Evolutionary conservation across 257 asterid species (phyloP).

Genomic region (Nicotiana benthamiana): DNA sequence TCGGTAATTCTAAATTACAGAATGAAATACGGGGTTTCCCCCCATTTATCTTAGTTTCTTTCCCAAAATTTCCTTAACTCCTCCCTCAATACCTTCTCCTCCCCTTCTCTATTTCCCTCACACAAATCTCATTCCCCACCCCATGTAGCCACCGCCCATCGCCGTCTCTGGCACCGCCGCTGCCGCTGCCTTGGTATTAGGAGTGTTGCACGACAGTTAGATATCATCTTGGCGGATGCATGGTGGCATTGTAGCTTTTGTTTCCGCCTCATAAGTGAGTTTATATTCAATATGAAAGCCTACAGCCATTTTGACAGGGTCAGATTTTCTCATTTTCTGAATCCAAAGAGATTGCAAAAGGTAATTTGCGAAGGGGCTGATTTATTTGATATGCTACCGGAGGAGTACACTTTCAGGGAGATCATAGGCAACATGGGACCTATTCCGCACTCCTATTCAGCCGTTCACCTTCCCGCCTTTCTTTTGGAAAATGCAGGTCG

Average conservation of each 20-base stretch:
- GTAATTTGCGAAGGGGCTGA: conserved; percentile 73
- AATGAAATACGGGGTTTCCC: no score
- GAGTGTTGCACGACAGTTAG: conserved; percentile 78
- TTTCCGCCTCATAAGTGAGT: conserved; percentile 55
- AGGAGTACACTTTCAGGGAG: conserved; percentile 71
- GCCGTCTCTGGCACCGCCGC: no score
- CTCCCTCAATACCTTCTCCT: no score
- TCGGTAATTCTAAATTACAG: no score
- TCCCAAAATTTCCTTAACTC: no score
- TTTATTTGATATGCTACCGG: conserved; percentile 83
- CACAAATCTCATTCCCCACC: no score
- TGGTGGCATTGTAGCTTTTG: conserved; percentile 94
- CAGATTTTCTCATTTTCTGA: conserved; percentile 60
- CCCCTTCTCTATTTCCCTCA: no score
- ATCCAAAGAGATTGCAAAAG: conserved; percentile 62
- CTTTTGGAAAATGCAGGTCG: conserved; percentile 62
- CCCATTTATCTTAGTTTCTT: no score
- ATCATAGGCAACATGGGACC: conserved; percentile 84
- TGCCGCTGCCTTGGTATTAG: no score
- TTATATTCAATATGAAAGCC: conserved; percentile 78
- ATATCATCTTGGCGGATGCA: conserved; percentile 52
- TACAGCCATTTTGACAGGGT: conserved; percentile 76
- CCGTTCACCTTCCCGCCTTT: conserved; percentile 76
- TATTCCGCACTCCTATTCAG: conserved; percentile 71
- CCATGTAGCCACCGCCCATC: no score